These are phyloP conservation scores for Rhodomyrtus psidioides DNA, from an alignment of 441 rosid genomes.

Conservation along the genomic window DNA sequence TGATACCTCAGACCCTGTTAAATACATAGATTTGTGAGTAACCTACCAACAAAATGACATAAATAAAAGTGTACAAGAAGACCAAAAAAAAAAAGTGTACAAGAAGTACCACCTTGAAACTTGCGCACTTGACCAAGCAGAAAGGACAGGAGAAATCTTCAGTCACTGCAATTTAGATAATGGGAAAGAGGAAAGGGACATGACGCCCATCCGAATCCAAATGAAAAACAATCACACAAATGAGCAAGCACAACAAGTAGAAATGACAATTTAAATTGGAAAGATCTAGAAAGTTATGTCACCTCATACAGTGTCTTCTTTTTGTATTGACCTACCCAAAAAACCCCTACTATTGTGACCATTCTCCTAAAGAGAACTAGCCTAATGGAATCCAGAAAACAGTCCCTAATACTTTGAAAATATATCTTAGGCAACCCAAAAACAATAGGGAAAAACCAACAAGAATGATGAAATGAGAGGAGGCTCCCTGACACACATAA, in stretches of 20 bases:
- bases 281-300: background rate
- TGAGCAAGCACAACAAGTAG: background rate
- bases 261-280: background rate
- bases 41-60: background rate
- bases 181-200: background rate
- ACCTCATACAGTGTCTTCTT: background rate
- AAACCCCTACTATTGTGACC: background rate
- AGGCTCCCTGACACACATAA: background rate
- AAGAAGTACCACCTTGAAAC: conserved; percentile 68
- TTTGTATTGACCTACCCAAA: background rate
- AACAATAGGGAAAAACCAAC: background rate
- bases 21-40: conserved; percentile 1
- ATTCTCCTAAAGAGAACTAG: background rate
- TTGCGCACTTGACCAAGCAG: conserved; percentile 91
- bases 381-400: background rate
- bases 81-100: background rate
- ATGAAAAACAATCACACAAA: background rate
- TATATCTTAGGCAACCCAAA: background rate
- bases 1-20: conserved; percentile 85
- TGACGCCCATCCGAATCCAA: background rate
- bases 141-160: conserved; percentile 98
- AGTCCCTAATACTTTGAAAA: background rate
- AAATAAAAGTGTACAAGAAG: background rate
- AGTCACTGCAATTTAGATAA: conserved; percentile 62
- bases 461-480: background rate